Percentiles rank a stretch among this genome's conserved stretches.
phyloP scores from a whole-genome alignment of 164 flowering plant species.

The Nymphaea colorata region DNA sequence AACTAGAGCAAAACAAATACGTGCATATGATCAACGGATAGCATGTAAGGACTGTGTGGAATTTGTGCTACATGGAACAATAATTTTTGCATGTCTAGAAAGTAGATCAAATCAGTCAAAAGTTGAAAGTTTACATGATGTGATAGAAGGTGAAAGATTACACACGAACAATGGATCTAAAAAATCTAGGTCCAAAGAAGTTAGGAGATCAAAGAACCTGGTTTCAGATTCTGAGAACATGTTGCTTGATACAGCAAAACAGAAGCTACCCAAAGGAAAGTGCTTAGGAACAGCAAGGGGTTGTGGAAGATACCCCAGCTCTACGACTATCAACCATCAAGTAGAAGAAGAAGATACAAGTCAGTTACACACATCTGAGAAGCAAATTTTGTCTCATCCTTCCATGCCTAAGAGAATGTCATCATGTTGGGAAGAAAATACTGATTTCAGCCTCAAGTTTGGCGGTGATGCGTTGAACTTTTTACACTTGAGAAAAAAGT shows the following conservation, averaged over 20 bases:
- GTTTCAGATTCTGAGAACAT: no score
- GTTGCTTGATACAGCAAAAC: no score
- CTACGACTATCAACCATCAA: no score
- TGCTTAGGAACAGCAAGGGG: no score
- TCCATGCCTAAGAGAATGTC: background rate
- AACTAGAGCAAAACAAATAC: background rate
- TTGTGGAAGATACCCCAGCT: no score
- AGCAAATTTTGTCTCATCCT: no score
- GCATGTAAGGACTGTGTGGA: background rate
- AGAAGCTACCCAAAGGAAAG: no score
- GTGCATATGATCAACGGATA: background rate
- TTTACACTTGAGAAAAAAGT: no score
- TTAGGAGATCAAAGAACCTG: constrained; percentile 33
- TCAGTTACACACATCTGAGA: no score
- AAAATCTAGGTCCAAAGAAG: constrained; percentile 17
- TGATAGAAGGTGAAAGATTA: background rate
- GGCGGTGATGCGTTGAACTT: constrained; percentile 13
- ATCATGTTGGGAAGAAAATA: background rate
- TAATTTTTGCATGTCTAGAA: background rate
- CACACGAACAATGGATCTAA: background rate
- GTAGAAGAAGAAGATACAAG: no score
- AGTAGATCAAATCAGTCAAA: constrained; percentile 4
- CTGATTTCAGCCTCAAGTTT: constrained; percentile 3
- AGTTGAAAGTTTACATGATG: background rate
- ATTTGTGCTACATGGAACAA: background rate